A percentile compares a stretch with the other conserved stretches of the same genome.
Evolutionary conservation across 2,329 filamentous ascomycete genomes (phyloP).

Genomic region (Penicillium sclerotigenum): DNA sequence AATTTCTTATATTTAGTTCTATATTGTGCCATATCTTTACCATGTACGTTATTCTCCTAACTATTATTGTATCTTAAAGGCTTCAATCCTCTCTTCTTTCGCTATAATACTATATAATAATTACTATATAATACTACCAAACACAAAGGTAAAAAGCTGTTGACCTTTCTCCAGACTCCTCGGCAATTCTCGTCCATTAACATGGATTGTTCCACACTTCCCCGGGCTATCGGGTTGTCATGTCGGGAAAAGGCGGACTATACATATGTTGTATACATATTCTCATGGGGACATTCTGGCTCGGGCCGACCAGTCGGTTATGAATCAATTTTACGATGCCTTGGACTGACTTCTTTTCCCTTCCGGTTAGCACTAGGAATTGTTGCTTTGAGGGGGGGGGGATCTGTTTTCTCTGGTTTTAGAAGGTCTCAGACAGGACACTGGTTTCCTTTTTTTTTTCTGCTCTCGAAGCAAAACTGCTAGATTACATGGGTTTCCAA

Average conservation of each 20-base stretch:
- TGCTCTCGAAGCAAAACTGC: constrained; percentile 20
- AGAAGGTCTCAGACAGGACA: neutral
- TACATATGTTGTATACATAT: no score
- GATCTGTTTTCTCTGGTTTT: constrained; percentile 3
- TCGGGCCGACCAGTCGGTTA: constrained; percentile 30
- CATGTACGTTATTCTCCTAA: no score
- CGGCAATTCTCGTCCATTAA: constrained; percentile 26
- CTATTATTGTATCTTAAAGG: neutral
- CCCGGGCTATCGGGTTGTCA: constrained; percentile 17
- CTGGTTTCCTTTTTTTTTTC: constrained; percentile 3
- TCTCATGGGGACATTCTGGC: neutral
- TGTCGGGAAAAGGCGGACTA: constrained; percentile 36
- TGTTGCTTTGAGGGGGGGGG: constrained; percentile 7
- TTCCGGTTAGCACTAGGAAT: neutral
- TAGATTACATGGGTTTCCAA: constrained; percentile 34
- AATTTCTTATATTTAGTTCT: neutral
- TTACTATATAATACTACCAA: no score
- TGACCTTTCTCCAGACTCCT: constrained; percentile 8
- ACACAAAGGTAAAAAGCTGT: neutral
- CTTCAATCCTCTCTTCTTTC: neutral
- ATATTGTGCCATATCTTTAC: neutral
- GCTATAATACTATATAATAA: no score
- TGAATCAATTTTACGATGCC: constrained; percentile 1
- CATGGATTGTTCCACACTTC: constrained; percentile 4
- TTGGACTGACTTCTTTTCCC: constrained; percentile 21